Evolutionary conservation across 2,329 filamentous ascomycete species (phyloP).

Genomic region (Cryphonectria carpinicola): DNA sequence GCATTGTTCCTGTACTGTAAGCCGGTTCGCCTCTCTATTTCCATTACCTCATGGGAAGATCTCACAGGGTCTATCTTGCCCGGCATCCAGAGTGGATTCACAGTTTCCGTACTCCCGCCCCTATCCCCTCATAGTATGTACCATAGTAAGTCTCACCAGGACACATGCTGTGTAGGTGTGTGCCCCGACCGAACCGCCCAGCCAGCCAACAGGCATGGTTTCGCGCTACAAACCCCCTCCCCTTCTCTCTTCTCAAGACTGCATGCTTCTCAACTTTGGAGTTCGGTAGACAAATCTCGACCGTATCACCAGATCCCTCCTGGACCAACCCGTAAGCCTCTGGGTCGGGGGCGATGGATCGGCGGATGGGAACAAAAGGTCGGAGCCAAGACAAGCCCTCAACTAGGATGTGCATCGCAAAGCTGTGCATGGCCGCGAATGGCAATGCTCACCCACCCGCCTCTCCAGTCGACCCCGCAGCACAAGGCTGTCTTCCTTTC

Average conservation of each 20-base stretch:
- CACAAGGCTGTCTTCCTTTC: not conserved
- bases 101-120: too few species aligned
- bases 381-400: not conserved
- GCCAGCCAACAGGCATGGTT: not conserved
- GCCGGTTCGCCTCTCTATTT: not conserved
- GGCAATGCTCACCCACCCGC: not conserved
- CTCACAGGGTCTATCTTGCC: not conserved
- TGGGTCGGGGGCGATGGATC: not conserved
- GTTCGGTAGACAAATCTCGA: not conserved
- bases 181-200: not conserved
- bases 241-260: not conserved
- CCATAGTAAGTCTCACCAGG: not conserved
- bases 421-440: constrained; percentile 1
- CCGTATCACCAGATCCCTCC: constrained; percentile 1
- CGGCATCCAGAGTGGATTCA: not conserved
- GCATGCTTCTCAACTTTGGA: not conserved
- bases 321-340: not conserved
- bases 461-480: not conserved
- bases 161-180: too few species aligned
- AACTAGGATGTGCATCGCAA: not conserved
- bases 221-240: not conserved
- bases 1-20: not conserved
- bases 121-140: not conserved
- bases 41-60: constrained; percentile 3
- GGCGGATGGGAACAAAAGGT: not conserved